Evolutionary conservation across 441 rosid species (phyloP).

Genomic region (Euphorbia corollata): DNA sequence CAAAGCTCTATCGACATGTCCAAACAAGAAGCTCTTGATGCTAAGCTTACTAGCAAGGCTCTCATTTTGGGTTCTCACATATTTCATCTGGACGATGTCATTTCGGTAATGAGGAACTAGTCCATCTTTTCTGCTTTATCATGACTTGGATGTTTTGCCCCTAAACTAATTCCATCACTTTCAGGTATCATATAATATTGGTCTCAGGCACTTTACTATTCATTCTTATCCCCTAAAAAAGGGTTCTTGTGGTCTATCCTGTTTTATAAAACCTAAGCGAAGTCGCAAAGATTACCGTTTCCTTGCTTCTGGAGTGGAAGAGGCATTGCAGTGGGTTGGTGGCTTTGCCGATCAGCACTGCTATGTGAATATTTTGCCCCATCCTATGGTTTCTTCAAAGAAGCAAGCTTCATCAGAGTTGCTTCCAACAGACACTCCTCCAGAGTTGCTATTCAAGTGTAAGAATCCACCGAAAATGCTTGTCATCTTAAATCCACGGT

Average conservation of each 20-base stretch:
- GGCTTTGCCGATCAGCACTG: slow-evolving; percentile 95
- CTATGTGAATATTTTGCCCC: slow-evolving; percentile 86
- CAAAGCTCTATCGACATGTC: slow-evolving; percentile 39
- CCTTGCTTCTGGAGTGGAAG: slow-evolving; percentile 65
- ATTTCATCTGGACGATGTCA: slow-evolving; percentile 61
- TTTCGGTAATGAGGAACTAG: slow-evolving; percentile 50
- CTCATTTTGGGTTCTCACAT: slow-evolving; percentile 76
- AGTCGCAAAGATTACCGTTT: slow-evolving; percentile 77
- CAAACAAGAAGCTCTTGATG: slow-evolving; percentile 52
- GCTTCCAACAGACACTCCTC: slow-evolving; percentile 75
- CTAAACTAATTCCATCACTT: slow-evolving; percentile 10
- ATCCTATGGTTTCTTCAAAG: slow-evolving; percentile 85
- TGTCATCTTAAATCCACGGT: slow-evolving; percentile 90
- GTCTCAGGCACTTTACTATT: slow-evolving; percentile 82
- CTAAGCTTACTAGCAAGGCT: slow-evolving; percentile 79
- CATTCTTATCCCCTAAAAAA: slow-evolving; percentile 75
- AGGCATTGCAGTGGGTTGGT: slow-evolving; percentile 97
- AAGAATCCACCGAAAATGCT: slow-evolving; percentile 91
- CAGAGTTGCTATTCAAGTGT: slow-evolving; percentile 83
- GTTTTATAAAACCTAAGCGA: slow-evolving; percentile 73
- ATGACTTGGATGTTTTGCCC: not conserved
- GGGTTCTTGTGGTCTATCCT: slow-evolving; percentile 64
- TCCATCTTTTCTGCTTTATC: not conserved
- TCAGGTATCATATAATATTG: slow-evolving; percentile 76
- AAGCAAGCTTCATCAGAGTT: slow-evolving; percentile 88